A percentile compares a stretch with the other conserved stretches of the same genome.
These are phyloP conservation scores for Wickerhamomyces strasburgensis DNA, from an alignment of 805 yeast species.

Conservation along the genomic window DNA sequence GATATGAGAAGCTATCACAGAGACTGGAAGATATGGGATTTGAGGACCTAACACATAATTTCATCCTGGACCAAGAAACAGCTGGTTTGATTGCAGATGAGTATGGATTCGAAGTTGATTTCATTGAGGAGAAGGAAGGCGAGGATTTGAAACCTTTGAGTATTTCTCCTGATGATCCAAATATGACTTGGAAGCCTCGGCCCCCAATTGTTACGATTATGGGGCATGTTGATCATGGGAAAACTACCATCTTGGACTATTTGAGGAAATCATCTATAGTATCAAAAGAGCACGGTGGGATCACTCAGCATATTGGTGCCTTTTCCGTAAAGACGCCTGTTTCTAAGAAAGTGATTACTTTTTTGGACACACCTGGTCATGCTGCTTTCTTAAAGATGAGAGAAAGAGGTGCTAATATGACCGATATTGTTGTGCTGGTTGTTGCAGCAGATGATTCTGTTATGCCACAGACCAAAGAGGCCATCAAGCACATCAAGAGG, in stretches of 20 bases:
- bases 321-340: slow-evolving; percentile 79
- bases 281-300: slow-evolving; percentile 87
- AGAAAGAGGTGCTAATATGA: slow-evolving; percentile 90
- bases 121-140: slow-evolving; percentile 24
- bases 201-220: slow-evolving; percentile 96
- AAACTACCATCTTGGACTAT: slow-evolving; percentile 87
- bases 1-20: slow-evolving; percentile 53
- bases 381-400: slow-evolving; percentile 96
- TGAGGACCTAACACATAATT: slow-evolving; percentile 61
- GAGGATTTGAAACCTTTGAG: slow-evolving; percentile 55
- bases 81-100: slow-evolving; percentile 87
- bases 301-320: slow-evolving; percentile 97
- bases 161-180: slow-evolving; percentile 33
- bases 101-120: slow-evolving; percentile 60
- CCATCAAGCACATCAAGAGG: slow-evolving; percentile 84
- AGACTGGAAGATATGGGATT: slow-evolving; percentile 69
- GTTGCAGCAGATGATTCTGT: slow-evolving; percentile 98
- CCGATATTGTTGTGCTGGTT: slow-evolving; percentile 87
- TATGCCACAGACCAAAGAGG: slow-evolving; percentile 96
- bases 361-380: slow-evolving; percentile 96
- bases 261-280: slow-evolving; percentile 82
- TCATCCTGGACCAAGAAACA: slow-evolving; percentile 79
- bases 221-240: slow-evolving; percentile 99
- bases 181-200: slow-evolving; percentile 47
- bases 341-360: slow-evolving; percentile 74